Evolutionary conservation across 208 protist genomes (phyloP).

Genomic region (Wallacemonas sp.): DNA sequence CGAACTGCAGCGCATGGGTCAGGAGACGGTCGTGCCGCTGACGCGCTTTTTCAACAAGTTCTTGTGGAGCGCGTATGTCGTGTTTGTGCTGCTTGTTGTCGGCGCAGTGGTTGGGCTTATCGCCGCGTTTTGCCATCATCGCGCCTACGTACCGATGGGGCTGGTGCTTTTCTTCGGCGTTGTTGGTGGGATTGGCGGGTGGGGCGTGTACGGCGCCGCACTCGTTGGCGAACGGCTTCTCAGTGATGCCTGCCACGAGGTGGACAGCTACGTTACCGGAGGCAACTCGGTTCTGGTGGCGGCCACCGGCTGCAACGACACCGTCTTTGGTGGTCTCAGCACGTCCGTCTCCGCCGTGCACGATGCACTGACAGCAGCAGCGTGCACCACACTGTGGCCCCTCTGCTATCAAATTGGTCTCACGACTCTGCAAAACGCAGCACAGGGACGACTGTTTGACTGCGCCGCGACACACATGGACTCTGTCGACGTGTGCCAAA

Average conservation of each 20-base stretch:
- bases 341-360: background rate
- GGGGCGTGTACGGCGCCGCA: slow-evolving; percentile 16
- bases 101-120: slow-evolving; percentile 13
- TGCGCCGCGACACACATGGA: background rate
- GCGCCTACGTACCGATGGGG: slow-evolving; percentile 23
- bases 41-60: slow-evolving; percentile 1
- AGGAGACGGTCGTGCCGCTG: slow-evolving; percentile 4
- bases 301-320: slow-evolving; percentile 23
- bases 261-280: slow-evolving; percentile 22
- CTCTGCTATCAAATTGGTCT: slow-evolving; percentile 2
- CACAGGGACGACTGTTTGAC: background rate
- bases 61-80: slow-evolving; percentile 24
- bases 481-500: background rate
- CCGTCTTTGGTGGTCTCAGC: background rate
- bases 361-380: background rate
- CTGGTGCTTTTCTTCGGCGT: slow-evolving; percentile 28
- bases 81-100: slow-evolving; percentile 19
- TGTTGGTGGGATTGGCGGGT: slow-evolving; percentile 24
- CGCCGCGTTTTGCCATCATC: slow-evolving; percentile 23
- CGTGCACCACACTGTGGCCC: background rate
- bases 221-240: slow-evolving; percentile 16
- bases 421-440: background rate
- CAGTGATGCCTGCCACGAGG: slow-evolving; percentile 32
- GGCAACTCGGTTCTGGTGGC: slow-evolving; percentile 19
- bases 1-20: slow-evolving; percentile 14